These are phyloP conservation scores for Chenopodium quinoa DNA, from an alignment of 148 eudicot genomes.

Conservation along the genomic window DNA sequence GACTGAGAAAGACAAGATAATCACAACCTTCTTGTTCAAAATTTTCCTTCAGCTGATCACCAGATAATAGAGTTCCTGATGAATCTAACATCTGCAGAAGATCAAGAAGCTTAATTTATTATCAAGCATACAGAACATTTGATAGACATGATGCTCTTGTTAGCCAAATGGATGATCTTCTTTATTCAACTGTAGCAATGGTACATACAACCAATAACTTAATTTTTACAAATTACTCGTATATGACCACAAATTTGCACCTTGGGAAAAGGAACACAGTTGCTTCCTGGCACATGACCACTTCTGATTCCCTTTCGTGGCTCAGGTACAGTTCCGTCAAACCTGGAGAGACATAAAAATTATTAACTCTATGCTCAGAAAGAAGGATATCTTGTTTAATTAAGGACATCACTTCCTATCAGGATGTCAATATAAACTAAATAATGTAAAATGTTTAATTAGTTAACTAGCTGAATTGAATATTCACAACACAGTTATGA, in stretches of 20 bases:
- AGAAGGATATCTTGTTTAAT: not conserved
- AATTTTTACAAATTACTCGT: not conserved
- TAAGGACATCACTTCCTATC: not conserved
- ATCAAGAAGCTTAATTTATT: constrained; percentile 3
- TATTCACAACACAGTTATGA: not conserved
- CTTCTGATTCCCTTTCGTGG: constrained; percentile 93
- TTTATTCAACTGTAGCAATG: not conserved
- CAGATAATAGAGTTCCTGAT: constrained; percentile 66
- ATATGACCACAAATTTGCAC: constrained; percentile 22
- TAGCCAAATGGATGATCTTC: not conserved
- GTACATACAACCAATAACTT: not conserved
- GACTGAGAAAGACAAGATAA: not conserved
- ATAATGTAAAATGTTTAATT: not conserved
- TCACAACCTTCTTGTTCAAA: constrained; percentile 71
- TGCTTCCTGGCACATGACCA: constrained; percentile 98
- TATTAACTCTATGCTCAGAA: not conserved
- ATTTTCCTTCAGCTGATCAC: constrained; percentile 67
- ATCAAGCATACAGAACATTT: not conserved
- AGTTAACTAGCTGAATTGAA: not conserved
- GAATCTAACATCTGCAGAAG: constrained; percentile 71
- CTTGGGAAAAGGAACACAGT: constrained; percentile 86
- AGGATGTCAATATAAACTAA: not conserved
- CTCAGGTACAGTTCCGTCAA: constrained; percentile 86
- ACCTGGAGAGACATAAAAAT: constrained; percentile 46
- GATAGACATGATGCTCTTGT: not conserved